A percentile compares a stretch with the other conserved stretches of the same genome.
Conservation (phyloP, 1,284 basidiomycete genomes). For the Leccinum cinnamomeum region DNA sequence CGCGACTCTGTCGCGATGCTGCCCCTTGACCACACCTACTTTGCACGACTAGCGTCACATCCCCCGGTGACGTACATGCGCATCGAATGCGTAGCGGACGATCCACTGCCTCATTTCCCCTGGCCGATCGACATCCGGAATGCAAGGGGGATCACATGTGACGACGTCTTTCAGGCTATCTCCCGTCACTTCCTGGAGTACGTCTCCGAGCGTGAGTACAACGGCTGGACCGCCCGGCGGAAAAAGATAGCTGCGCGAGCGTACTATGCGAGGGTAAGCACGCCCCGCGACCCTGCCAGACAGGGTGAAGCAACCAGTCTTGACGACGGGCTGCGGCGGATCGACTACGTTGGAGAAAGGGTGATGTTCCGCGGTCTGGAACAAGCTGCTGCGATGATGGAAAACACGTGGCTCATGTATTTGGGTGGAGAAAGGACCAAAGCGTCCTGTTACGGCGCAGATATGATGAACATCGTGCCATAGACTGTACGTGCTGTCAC, state of each 20-base stretch:
- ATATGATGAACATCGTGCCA: neutral
- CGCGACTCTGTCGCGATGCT: conserved; percentile 19
- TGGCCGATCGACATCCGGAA: conserved; percentile 57
- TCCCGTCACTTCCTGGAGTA: conserved; percentile 45
- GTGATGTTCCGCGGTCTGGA: conserved; percentile 55
- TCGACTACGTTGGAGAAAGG: conserved; percentile 53
- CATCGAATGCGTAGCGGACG: conserved; percentile 52
- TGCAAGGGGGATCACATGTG: conserved; percentile 45
- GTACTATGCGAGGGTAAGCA: conserved; percentile 34
- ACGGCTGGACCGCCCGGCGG: conserved; percentile 37
- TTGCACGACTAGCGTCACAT: conserved; percentile 56
- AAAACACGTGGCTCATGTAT: conserved; percentile 50
- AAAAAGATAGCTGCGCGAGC: conserved; percentile 37
- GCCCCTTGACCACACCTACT: conserved; percentile 38
- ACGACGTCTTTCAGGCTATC: conserved; percentile 51
- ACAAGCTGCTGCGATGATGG: conserved; percentile 43
- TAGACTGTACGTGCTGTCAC: neutral
- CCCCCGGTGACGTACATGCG: conserved; percentile 55
- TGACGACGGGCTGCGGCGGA: conserved; percentile 44
- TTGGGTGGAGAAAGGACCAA: neutral
- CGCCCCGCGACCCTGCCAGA: conserved; percentile 5
- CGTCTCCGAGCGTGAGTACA: conserved; percentile 43
- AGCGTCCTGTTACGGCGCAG: neutral
- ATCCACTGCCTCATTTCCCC: conserved; percentile 43
- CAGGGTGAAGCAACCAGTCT: neutral